Evolutionary conservation across 1,139 yeast species (phyloP), one percentile per base, ranked within the genome.

Genomic region (Candida freyschussii): DNA sequence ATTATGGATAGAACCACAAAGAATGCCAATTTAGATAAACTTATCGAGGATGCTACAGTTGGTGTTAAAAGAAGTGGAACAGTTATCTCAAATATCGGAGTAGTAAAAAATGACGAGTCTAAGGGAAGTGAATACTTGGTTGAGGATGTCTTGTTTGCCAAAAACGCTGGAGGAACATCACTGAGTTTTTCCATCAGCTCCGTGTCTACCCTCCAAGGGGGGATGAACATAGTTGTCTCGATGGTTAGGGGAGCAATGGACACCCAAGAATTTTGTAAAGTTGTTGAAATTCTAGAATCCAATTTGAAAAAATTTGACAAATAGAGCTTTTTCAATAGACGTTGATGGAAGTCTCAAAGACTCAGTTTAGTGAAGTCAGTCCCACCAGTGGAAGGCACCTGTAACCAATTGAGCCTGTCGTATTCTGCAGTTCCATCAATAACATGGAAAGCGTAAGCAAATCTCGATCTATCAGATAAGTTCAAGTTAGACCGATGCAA

Each of bases 381-480:
- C 1, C 86, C 83, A 1, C 89, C 87, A 13, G 70, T 59, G 2
- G 79, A 75, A 1, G 93, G 93, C 2, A 82, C 77, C 50, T 82
- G 94, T 23, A 82, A 62, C 93, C 94, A 82, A 52, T 82, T 82
- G 50, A 65, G 57, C 19, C 62, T 60, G 50, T 82, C 93, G 49
- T 80, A 82, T 20, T 67, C 55, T 19, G 63, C 56, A 1, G 48
- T 56, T 2, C 89, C 93, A 34, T 83, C 94, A 39, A 83, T 79
- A 28, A 79, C 69, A 53, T 83, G 94, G 58, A 83, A 83, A 0
- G 93, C 82, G 56, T 82, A 83, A 1, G 89, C 93, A 48, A 67
- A 82, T 40, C 94, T 62, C 7, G 86, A 77, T 37, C 65, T 65
- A 2, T 50, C 44, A 8, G 83, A 73, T 2, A 53, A 39, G 54